Conservation (phyloP, 1,284 basidiomycete genomes). For the Heterobasidion parviporum region DNA sequence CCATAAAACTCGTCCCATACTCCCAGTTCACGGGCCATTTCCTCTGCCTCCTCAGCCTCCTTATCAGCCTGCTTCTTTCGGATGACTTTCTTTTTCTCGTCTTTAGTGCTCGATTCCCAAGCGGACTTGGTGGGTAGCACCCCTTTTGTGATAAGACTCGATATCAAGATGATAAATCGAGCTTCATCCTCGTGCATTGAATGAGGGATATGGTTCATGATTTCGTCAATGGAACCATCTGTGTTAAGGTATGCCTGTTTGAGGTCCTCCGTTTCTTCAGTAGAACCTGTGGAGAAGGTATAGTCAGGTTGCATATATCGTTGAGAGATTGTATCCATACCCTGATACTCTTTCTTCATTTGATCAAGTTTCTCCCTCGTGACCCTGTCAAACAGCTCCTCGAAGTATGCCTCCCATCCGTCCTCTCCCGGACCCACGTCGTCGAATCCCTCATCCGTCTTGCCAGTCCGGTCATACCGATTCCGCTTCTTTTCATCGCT, state of each 20-base stretch:
- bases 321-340: constrained; percentile 31
- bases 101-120: constrained; percentile 71
- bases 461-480: constrained; percentile 78
- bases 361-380: constrained; percentile 83
- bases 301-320: not conserved
- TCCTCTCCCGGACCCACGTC: constrained; percentile 68
- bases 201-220: constrained; percentile 82
- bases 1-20: constrained; percentile 96
- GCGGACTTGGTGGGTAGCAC: constrained; percentile 47
- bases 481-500: constrained; percentile 69
- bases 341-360: constrained; percentile 88
- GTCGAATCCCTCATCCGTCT: constrained; percentile 72
- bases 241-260: constrained; percentile 62
- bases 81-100: constrained; percentile 69
- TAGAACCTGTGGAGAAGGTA: constrained; percentile 51
- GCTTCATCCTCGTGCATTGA: constrained; percentile 75
- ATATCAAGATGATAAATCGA: constrained; percentile 70
- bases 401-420: constrained; percentile 92
- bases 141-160: constrained; percentile 55
- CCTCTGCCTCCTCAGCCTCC: constrained; percentile 83
- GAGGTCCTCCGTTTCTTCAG: constrained; percentile 77
- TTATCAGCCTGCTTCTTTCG: constrained; percentile 68
- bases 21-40: constrained; percentile 79
- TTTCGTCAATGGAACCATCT: constrained; percentile 65
- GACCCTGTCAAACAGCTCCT: constrained; percentile 79